Evolutionary conservation across 345 rosid species (phyloP).

Genomic region (Hevea brasiliensis): DNA sequence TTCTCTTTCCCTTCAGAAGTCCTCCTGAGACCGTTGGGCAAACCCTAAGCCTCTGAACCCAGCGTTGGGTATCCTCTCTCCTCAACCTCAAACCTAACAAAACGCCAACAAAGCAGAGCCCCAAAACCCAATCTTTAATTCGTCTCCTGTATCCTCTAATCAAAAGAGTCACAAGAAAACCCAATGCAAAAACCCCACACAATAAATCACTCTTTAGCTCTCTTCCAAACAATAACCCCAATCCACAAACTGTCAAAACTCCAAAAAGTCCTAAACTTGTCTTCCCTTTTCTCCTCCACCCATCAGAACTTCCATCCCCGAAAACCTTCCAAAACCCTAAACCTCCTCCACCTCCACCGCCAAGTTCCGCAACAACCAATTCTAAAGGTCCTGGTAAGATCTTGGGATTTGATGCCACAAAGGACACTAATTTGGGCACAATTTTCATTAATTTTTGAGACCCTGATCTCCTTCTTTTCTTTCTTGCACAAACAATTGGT

Average conservation of each 20-base stretch:
- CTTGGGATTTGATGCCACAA: conserved; percentile 42
- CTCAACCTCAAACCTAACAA: conserved; percentile 32
- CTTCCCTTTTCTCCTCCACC: conserved; percentile 38
- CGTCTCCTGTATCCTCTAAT: conserved; percentile 22
- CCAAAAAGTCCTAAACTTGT: conserved; percentile 23
- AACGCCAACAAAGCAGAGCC: conserved; percentile 35
- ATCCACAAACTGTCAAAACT: conserved; percentile 26
- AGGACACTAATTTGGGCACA: conserved; percentile 35
- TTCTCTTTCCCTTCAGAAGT: conserved; percentile 29
- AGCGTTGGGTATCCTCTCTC: conserved; percentile 29
- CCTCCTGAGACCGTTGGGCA: conserved; percentile 27
- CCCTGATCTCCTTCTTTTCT: conserved; percentile 37
- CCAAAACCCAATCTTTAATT: conserved; percentile 36
- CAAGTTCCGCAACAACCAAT: conserved; percentile 31
- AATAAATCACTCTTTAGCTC: conserved; percentile 29
- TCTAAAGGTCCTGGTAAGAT: conserved; percentile 47
- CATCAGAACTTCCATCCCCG: conserved; percentile 37
- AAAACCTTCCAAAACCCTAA: conserved; percentile 34
- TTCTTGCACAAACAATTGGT: conserved; percentile 36
- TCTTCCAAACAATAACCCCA: conserved; percentile 30
- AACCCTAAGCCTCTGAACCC: conserved; percentile 25
- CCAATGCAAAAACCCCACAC: conserved; percentile 32
- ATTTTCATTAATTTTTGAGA: conserved; percentile 21
- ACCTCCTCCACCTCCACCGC: conserved; percentile 37
- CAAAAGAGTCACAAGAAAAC: conserved; percentile 22